Base-by-base conservation (phyloP, 2,329 filamentous ascomycete genomes). In the Aspergillus fumigatiaffinis region DNA sequence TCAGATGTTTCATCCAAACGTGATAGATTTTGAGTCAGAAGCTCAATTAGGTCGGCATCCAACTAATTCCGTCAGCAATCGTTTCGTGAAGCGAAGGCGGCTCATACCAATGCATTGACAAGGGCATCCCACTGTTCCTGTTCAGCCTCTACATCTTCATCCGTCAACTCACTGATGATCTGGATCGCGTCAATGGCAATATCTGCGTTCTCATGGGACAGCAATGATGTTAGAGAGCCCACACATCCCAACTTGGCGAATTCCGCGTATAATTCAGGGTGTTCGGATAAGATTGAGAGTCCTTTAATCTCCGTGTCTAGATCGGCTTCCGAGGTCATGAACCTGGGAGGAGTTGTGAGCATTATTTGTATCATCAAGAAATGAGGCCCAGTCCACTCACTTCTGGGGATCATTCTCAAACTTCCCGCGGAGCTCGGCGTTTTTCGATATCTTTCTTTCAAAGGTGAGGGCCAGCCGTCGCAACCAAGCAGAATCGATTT, bases 191-290 rank as follows among this genome's bases (percentile, higher is more conserved):
- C 90, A 66, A 97, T 96, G 10, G 94, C 92, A 63, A 99, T 95
- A 69, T 99, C 94, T 0, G 92, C 93, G 72, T 99, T 99, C 67
- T 99, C 94, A 72, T 99, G 94, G 17, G 93, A 88, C 51, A 99
- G 79, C 53, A 99, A 76, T 1, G 87, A 85, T 1, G 96, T 91
- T 52, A 99, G 75, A 54, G 88, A 92, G 4, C 77, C 84, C 0
- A 87, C 85, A 58, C 86, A 89, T 21, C 90, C 89, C 52, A 92
- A 79, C 63, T 86, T 87, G 32, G 88, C 87, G 68, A 96, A 92
- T 60, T 95, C 90, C 12, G 79, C 79, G 73, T 94, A 97, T 21
- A 96, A 81, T 59, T 90, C 87, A 3, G 92, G 83, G 70, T 97
- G 90, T 67, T 99, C 92, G 4, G 90, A 87, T 1, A 99, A 79